phyloP scores from a whole-genome alignment of 331 rosid genomes.

The Malus hybrid region DNA sequence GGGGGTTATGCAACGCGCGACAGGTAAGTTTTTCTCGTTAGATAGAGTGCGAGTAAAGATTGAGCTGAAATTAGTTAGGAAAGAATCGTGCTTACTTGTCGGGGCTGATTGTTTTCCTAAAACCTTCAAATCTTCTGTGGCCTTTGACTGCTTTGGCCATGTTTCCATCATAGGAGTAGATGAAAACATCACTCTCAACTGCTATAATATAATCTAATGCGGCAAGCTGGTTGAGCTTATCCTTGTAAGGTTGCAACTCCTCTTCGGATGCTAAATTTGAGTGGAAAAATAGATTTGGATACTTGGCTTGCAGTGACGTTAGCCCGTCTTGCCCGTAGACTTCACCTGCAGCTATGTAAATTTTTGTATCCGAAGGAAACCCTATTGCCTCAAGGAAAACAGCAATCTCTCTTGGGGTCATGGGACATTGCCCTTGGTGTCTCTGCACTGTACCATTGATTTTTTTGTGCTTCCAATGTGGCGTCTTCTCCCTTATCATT shows the following conservation, averaged over 20 bases:
- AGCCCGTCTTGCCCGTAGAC: constrained; percentile 47
- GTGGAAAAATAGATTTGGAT: constrained; percentile 36
- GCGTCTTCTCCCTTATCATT: constrained; percentile 32
- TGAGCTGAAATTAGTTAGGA: background rate
- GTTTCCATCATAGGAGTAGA: constrained; percentile 52
- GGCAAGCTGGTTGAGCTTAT: constrained; percentile 49
- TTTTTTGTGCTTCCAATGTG: constrained; percentile 58
- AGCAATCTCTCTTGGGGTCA: constrained; percentile 75
- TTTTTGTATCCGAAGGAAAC: constrained; percentile 42
- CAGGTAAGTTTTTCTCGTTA: background rate
- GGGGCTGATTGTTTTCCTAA: constrained; percentile 51
- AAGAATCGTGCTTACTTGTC: constrained; percentile 31
- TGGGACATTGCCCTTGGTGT: constrained; percentile 49
- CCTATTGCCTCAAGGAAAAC: constrained; percentile 59
- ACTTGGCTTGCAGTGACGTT: constrained; percentile 29
- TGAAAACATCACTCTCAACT: constrained; percentile 54
- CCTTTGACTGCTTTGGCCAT: constrained; percentile 73
- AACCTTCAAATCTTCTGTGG: constrained; percentile 52
- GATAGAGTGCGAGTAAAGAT: background rate
- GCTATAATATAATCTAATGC: constrained; percentile 61
- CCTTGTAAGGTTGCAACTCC: constrained; percentile 41
- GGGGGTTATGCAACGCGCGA: too few relatives aligned
- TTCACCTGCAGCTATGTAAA: constrained; percentile 47
- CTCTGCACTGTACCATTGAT: constrained; percentile 37
- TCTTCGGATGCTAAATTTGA: constrained; percentile 48